These are phyloP conservation scores for Mycena citricolor DNA, from an alignment of 1,284 basidiomycete species.

Conservation along the genomic window DNA sequence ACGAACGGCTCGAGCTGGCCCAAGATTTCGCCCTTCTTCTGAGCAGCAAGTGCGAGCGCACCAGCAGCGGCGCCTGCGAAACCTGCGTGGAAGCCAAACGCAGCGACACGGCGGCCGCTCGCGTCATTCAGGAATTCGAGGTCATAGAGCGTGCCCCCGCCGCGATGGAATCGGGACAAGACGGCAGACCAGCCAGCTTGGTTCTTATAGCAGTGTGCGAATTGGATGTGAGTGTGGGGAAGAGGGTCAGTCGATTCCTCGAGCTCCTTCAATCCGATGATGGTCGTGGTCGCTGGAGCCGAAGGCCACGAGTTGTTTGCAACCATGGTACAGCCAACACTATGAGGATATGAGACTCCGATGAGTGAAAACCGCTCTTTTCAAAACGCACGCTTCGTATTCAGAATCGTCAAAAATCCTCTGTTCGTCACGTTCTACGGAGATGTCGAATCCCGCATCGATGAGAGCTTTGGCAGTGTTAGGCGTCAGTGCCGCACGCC, in stretches of 20 bases:
- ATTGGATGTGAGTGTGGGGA: slow-evolving; percentile 96
- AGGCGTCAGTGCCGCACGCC: slow-evolving; percentile 91
- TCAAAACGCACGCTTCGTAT: slow-evolving; percentile 78
- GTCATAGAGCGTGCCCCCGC: slow-evolving; percentile 91
- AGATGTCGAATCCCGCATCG: slow-evolving; percentile 89
- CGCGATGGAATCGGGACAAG: slow-evolving; percentile 85
- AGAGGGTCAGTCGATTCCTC: slow-evolving; percentile 79
- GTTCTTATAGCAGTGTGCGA: slow-evolving; percentile 98
- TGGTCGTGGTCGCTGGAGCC: slow-evolving; percentile 75
- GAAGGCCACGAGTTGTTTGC: slow-evolving; percentile 89
- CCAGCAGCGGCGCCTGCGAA: slow-evolving; percentile 97
- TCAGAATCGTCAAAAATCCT: slow-evolving; percentile 95
- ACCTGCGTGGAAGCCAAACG: slow-evolving; percentile 98
- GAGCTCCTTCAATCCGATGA: slow-evolving; percentile 97
- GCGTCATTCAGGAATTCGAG: slow-evolving; percentile 94
- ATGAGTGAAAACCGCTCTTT: slow-evolving; percentile 4
- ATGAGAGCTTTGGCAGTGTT: slow-evolving; percentile 90
- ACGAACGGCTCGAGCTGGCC: slow-evolving; percentile 76
- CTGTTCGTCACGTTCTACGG: slow-evolving; percentile 92
- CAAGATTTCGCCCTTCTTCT: slow-evolving; percentile 60
- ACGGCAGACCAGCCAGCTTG: slow-evolving; percentile 94
- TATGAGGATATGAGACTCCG: slow-evolving; percentile 33
- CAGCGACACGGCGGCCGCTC: slow-evolving; percentile 89
- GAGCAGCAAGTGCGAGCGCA: slow-evolving; percentile 78
- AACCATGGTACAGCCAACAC: slow-evolving; percentile 88